Evolutionary conservation across 129 eudicot genomes (phyloP).

Genomic region (Chrysanthemum lavandulifolium): DNA sequence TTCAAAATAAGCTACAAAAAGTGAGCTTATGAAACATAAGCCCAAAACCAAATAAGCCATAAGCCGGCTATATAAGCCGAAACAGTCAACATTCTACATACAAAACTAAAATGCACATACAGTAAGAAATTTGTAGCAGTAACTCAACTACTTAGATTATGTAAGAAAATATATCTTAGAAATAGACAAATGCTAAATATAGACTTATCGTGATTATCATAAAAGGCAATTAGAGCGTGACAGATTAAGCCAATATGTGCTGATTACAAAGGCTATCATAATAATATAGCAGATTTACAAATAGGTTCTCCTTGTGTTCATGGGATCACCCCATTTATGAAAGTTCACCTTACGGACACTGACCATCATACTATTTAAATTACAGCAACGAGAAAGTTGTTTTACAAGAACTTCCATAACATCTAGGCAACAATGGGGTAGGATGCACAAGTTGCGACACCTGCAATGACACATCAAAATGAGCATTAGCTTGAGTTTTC

Average conservation of each 20-base stretch:
- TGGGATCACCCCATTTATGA: constrained; percentile 21
- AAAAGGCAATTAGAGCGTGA: not conserved
- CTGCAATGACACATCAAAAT: constrained; percentile 41
- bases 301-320: constrained; percentile 19
- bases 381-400: constrained; percentile 15
- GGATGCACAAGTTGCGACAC: constrained; percentile 98
- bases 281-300: constrained; percentile 22
- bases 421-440: constrained; percentile 76
- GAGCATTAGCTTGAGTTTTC: not conserved
- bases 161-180: not conserved
- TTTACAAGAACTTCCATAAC: constrained; percentile 3
- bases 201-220: not conserved
- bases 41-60: too few relatives aligned
- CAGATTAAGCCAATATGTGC: not conserved
- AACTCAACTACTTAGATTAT: not conserved
- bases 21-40: too few relatives aligned
- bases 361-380: not conserved
- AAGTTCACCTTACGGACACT: constrained; percentile 5
- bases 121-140: not conserved
- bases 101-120: too few relatives aligned
- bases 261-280: constrained; percentile 8
- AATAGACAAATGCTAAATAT: not conserved
- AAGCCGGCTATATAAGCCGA: too few relatives aligned
- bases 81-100: too few relatives aligned
- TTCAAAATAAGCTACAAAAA: too few relatives aligned